Percentiles rank a stretch among this genome's conserved stretches.
These are phyloP conservation scores for Talaromyces wortmannii DNA, from an alignment of 495 filamentous ascomycete genomes.

Conservation along the genomic window DNA sequence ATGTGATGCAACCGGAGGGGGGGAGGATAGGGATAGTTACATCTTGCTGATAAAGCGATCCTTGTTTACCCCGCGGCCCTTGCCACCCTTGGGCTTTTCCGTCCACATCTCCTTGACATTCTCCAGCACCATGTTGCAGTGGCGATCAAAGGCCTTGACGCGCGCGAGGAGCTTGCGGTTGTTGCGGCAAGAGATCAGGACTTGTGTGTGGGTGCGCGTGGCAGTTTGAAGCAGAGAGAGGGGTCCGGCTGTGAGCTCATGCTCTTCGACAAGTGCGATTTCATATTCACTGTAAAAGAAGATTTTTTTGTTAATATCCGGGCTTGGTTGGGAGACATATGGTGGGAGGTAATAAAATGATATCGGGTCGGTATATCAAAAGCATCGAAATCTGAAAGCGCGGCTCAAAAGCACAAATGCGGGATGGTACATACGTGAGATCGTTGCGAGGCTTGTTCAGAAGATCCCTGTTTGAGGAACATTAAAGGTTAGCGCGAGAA, in stretches of 20 bases:
- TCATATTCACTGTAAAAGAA: conserved; percentile 64
- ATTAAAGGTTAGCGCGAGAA: conserved; percentile 16
- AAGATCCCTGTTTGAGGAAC: conserved; percentile 53
- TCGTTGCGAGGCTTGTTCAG: conserved; percentile 73
- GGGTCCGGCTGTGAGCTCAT: conserved; percentile 82
- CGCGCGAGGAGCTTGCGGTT: conserved; percentile 78
- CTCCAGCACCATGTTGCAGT: conserved; percentile 97
- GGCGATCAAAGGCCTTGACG: conserved; percentile 85
- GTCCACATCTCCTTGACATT: conserved; percentile 99
- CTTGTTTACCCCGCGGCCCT: conserved; percentile 91
- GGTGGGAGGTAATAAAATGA: conserved; percentile 2
- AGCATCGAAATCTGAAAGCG: too few species aligned
- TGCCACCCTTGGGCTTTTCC: conserved; percentile 83
- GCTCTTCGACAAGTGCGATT: conserved; percentile 77
- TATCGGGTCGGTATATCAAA: neutral
- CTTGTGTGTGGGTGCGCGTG: conserved; percentile 78
- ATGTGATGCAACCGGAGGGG: neutral
- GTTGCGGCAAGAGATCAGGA: conserved; percentile 85
- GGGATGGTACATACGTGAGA: conserved; percentile 57
- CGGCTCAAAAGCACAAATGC: neutral
- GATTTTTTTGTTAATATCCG: conserved; percentile 10
- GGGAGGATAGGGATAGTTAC: conserved; percentile 42
- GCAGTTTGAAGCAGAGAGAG: conserved; percentile 91
- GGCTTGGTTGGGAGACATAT: conserved; percentile 6
- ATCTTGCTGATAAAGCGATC: conserved; percentile 98